phyloP scores from a whole-genome alignment of 2,329 filamentous ascomycete species.

The Xylariales sp. region DNA sequence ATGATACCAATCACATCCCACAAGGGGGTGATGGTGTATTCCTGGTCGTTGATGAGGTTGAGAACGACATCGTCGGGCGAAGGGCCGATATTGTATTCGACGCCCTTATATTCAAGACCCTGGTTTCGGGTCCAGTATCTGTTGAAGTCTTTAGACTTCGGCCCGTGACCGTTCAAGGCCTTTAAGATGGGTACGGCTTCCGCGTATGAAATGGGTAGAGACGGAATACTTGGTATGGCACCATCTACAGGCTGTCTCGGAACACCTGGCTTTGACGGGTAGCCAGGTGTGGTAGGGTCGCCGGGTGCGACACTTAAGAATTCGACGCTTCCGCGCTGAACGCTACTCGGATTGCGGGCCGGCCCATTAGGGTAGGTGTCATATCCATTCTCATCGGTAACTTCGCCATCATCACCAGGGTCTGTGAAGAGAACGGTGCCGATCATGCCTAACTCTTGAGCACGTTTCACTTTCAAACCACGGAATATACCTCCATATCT shows the following conservation, averaged over 20 bases:
- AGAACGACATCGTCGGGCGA: slow-evolving; percentile 67
- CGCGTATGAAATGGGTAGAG: slow-evolving; percentile 81
- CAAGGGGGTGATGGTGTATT: slow-evolving; percentile 74
- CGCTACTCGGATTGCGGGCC: slow-evolving; percentile 79
- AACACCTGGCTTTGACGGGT: slow-evolving; percentile 85
- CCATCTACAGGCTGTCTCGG: slow-evolving; percentile 67
- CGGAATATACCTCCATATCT: slow-evolving; percentile 86
- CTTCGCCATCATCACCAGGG: slow-evolving; percentile 79
- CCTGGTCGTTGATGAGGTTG: slow-evolving; percentile 73
- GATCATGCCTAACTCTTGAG: slow-evolving; percentile 84
- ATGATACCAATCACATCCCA: slow-evolving; percentile 94
- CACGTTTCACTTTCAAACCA: slow-evolving; percentile 87
- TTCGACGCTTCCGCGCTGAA: slow-evolving; percentile 83
- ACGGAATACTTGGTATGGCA: slow-evolving; percentile 79
- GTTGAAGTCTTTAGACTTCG: slow-evolving; percentile 68
- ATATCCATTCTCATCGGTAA: slow-evolving; percentile 77
- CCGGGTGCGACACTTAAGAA: slow-evolving; percentile 68
- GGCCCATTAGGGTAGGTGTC: slow-evolving; percentile 79
- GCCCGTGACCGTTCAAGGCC: slow-evolving; percentile 84
- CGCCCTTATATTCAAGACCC: slow-evolving; percentile 73
- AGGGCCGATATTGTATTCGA: slow-evolving; percentile 81
- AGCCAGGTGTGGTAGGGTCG: slow-evolving; percentile 88
- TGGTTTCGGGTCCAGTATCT: slow-evolving; percentile 65
- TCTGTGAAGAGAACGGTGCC: slow-evolving; percentile 84
- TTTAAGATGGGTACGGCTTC: slow-evolving; percentile 86